Evolutionary conservation across 2,329 filamentous ascomycete genomes (phyloP).

Genomic region (Emericellopsis cladophorae): DNA sequence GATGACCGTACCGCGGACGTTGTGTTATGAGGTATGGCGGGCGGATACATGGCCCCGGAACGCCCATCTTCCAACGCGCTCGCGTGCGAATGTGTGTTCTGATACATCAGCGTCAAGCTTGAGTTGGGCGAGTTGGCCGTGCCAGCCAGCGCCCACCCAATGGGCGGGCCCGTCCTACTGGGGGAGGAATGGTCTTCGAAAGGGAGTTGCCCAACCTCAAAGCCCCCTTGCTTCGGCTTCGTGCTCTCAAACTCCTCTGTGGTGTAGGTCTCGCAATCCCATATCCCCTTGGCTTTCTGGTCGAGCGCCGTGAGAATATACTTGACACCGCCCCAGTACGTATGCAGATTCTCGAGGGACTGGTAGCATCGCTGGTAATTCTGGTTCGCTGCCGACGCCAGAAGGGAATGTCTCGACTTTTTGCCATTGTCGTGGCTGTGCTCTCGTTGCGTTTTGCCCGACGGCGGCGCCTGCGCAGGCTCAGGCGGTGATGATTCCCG

Average conservation of each 20-base stretch:
- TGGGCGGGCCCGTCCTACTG: constrained; percentile 31
- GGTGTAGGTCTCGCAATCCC: constrained; percentile 58
- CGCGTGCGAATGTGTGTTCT: constrained; percentile 39
- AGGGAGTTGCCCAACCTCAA: constrained; percentile 24
- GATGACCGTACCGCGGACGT: constrained; percentile 34
- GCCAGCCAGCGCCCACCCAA: constrained; percentile 80
- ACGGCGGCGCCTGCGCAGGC: background rate
- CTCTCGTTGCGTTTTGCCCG: background rate
- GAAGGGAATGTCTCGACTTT: constrained; percentile 55
- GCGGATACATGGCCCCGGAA: constrained; percentile 30
- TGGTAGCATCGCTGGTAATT: constrained; percentile 84
- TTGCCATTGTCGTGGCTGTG: constrained; percentile 13
- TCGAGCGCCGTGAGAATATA: constrained; percentile 81
- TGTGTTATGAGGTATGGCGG: constrained; percentile 34
- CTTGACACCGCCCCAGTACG: constrained; percentile 75
- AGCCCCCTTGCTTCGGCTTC: constrained; percentile 27
- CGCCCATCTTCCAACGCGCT: constrained; percentile 51
- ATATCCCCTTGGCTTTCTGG: constrained; percentile 78
- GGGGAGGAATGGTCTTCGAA: constrained; percentile 32
- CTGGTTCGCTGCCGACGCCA: constrained; percentile 71
- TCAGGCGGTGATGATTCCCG: constrained; percentile 38
- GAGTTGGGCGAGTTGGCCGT: constrained; percentile 78
- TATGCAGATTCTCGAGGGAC: constrained; percentile 66
- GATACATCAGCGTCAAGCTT: constrained; percentile 71
- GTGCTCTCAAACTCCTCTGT: constrained; percentile 68